Evolutionary conservation across 495 filamentous ascomycete species (phyloP).

Genomic region (Hyaloscypha hepaticicola): DNA sequence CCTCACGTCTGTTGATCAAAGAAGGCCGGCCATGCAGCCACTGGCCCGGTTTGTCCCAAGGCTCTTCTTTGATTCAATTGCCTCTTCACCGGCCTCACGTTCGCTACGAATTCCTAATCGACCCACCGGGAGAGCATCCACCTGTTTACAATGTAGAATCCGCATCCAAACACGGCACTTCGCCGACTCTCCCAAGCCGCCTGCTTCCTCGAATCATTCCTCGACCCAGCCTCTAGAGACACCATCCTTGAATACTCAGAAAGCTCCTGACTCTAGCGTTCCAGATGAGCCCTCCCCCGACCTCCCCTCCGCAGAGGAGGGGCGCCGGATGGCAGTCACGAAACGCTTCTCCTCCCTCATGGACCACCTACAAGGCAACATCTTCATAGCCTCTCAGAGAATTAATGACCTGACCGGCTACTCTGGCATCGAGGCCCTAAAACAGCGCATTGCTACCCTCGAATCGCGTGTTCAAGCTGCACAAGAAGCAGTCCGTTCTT

Average conservation of each 20-base stretch:
- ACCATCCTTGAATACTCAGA: conserved; percentile 2
- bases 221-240: not conserved
- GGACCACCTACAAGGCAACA: conserved; percentile 83
- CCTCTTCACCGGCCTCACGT: conserved; percentile 10
- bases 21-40: conserved; percentile 29
- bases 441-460: conserved; percentile 67
- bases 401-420: conserved; percentile 95
- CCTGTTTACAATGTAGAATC: conserved; percentile 30
- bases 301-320: conserved; percentile 75
- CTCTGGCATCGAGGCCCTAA: conserved; percentile 84
- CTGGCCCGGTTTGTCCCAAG: conserved; percentile 29
- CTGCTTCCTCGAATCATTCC: conserved; percentile 9
- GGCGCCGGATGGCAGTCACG: conserved; percentile 66
- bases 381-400: conserved; percentile 79
- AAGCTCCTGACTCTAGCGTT: not conserved
- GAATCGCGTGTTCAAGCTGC: conserved; percentile 64
- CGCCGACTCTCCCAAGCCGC: conserved; percentile 27
- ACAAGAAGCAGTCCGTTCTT: conserved; percentile 61
- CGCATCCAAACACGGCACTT: conserved; percentile 26
- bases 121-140: conserved; percentile 17
- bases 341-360: conserved; percentile 75
- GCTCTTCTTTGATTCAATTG: conserved; percentile 28
- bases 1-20: not conserved
- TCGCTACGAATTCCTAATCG: conserved; percentile 18
- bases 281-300: conserved; percentile 33